phyloP scores from a whole-genome alignment of 2,329 filamentous ascomycete genomes.

The Exophiala viscosa region DNA sequence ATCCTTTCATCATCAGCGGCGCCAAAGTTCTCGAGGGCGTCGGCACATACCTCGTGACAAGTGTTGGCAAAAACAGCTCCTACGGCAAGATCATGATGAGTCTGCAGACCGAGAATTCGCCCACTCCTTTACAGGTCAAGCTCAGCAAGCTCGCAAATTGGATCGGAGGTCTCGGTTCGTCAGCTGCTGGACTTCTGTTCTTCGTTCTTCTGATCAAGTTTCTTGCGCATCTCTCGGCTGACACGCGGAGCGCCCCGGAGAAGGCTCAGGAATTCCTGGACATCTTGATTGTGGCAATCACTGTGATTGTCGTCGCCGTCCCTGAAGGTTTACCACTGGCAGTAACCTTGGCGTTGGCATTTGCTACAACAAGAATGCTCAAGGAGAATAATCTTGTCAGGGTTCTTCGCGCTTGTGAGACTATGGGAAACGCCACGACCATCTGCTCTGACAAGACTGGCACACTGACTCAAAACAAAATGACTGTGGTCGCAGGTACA shows the following conservation, averaged over 20 bases:
- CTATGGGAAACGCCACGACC: conserved; percentile 75
- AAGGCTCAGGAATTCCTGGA: conserved; percentile 77
- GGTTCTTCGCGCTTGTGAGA: conserved; percentile 72
- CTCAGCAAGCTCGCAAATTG: conserved; percentile 71
- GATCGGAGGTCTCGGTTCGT: conserved; percentile 73
- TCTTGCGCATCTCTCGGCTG: conserved; percentile 60
- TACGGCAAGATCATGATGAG: conserved; percentile 74
- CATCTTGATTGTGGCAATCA: conserved; percentile 74
- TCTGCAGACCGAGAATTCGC: conserved; percentile 68
- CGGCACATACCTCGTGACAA: conserved; percentile 70
- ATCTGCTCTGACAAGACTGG: conserved; percentile 80
- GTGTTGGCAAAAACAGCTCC: conserved; percentile 68
- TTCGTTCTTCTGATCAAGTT: conserved; percentile 84
- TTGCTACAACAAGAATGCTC: conserved; percentile 73
- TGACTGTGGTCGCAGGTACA: conserved; percentile 71
- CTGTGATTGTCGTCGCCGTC: conserved; percentile 75
- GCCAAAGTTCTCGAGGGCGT: conserved; percentile 73
- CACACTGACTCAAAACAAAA: conserved; percentile 70
- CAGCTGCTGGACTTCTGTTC: conserved; percentile 73
- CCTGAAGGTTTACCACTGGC: conserved; percentile 73
- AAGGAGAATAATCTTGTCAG: conserved; percentile 74
- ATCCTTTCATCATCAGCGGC: conserved; percentile 77
- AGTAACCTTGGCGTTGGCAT: conserved; percentile 72
- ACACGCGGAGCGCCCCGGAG: conserved; percentile 56
- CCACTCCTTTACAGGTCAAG: conserved; percentile 73